A percentile compares a stretch with the other conserved stretches of the same genome.
These are phyloP conservation scores for Sechiopsis laciniata DNA, from an alignment of 306 rosid species.

Conservation along the genomic window DNA sequence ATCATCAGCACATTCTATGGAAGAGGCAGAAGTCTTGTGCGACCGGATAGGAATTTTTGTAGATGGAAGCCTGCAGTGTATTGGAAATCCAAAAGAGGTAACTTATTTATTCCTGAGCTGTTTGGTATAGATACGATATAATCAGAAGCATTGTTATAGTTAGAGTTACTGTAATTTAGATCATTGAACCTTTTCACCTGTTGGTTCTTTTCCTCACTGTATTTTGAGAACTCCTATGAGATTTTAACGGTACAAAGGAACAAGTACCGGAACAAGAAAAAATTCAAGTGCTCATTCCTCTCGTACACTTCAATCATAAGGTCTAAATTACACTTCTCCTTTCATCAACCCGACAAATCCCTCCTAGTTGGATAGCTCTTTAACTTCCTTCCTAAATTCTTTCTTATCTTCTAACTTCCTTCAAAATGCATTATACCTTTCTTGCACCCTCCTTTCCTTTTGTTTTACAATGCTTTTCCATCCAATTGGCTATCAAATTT, in stretches of 20 bases:
- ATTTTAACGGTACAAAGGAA: not conserved
- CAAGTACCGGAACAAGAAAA: not conserved
- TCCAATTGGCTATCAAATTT: not conserved
- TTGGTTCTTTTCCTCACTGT: not conserved
- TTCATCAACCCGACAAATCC: not conserved
- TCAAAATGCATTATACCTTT: conserved; percentile 1
- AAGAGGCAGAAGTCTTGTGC: conserved; percentile 82
- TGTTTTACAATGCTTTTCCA: not conserved
- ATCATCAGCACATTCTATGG: conserved; percentile 85
- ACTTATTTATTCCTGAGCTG: not conserved
- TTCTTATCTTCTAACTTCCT: not conserved
- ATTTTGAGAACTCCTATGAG: not conserved
- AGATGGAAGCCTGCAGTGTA: conserved; percentile 78
- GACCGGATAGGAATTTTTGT: conserved; percentile 79
- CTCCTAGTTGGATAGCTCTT: not conserved
- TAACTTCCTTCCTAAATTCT: not conserved
- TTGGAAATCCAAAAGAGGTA: conserved; percentile 91
- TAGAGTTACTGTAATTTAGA: not conserved
- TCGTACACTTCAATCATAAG: not conserved
- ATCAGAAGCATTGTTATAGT: not conserved
- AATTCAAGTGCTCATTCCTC: not conserved
- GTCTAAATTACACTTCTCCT: not conserved
- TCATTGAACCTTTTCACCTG: not conserved
- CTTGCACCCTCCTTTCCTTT: not conserved
- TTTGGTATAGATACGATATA: not conserved